Evolutionary conservation across 345 rosid genomes (phyloP), one percentile per base, ranked within the genome.

Genomic region (Corymbia maculata): DNA sequence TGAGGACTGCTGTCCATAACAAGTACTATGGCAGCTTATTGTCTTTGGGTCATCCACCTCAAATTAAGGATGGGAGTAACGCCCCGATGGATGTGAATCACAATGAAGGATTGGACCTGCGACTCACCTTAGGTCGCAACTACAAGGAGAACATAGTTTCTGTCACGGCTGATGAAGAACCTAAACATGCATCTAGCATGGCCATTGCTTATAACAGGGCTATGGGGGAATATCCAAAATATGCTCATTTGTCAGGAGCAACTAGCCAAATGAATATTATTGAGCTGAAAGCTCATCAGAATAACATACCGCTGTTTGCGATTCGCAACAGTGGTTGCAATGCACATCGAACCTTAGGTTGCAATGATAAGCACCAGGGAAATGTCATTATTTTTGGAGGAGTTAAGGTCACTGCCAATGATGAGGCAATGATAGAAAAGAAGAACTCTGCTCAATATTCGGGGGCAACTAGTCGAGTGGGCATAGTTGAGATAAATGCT

Each of bases 401-500:
- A 87, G 91, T 91, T 89, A 88, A 68, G 86, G 90, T 89, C 49
- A 86, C 89, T 75, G 85, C 86, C 87, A 68, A 92, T 86, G 90
- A 92, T 90, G 92, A 89, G 88, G 79, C 88, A 80, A 52, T 91
- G 30, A 50, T 91, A 85, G 87, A 79, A 90, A 85, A 86, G 87
- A 92, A 89, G 86, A 91, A 86, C 88, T 86, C 89, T n/a, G 91
- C 79, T 79, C 94, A 89, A 86, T 85, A 89, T 88, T 84, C 92
- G 21, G 90, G 79, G 52, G 89, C 86, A 59, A 87, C 88, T 11
- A 75, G 79, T 51, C 91, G 88, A 52, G 89, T 49, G n/a, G 90
- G 82, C 70, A n/a, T 86, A 80, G 87, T 57, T 85, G 89, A 85
- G 88, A 79, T 89, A 52, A 88, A 85, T 90, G 87, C 90, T 52